phyloP scores from a whole-genome alignment of 441 rosid species.

The Brassica hybrid region DNA sequence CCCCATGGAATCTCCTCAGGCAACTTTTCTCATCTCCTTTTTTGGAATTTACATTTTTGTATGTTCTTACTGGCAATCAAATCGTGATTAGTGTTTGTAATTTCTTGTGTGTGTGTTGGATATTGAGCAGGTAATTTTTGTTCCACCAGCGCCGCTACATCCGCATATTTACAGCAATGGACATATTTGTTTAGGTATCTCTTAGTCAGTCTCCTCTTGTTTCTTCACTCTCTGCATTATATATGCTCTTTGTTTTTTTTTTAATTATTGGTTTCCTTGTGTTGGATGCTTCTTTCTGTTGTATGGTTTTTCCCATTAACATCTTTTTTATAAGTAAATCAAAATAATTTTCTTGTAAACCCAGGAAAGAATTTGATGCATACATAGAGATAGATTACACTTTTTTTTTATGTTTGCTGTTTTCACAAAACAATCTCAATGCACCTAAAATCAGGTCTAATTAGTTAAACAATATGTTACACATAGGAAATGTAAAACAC shows the following conservation, averaged over 20 bases:
- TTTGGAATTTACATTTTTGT: too few relatives aligned
- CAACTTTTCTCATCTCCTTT: constrained; percentile 14
- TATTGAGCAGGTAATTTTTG: constrained; percentile 60
- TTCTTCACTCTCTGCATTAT: neutral
- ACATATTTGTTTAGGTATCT: constrained; percentile 70
- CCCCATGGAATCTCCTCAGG: constrained; percentile 87
- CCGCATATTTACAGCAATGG: constrained; percentile 80
- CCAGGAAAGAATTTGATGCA: neutral
- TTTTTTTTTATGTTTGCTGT: neutral
- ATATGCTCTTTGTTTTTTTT: neutral
- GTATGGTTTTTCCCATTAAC: neutral
- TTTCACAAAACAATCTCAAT: neutral
- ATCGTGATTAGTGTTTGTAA: neutral
- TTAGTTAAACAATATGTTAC: too few relatives aligned
- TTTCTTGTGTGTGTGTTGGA: neutral
- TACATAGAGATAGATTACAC: neutral
- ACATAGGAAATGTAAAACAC: too few relatives aligned
- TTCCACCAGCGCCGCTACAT: constrained; percentile 70
- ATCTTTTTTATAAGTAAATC: neutral
- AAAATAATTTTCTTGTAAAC: neutral
- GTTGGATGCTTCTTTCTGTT: neutral
- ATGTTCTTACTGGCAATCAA: neutral
- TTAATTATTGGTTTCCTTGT: neutral
- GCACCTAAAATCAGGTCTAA: too few relatives aligned
- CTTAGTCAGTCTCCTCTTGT: neutral